Evolutionary conservation across 208 protist genomes (phyloP).

Genomic region (Trypanosoma rangeli): DNA sequence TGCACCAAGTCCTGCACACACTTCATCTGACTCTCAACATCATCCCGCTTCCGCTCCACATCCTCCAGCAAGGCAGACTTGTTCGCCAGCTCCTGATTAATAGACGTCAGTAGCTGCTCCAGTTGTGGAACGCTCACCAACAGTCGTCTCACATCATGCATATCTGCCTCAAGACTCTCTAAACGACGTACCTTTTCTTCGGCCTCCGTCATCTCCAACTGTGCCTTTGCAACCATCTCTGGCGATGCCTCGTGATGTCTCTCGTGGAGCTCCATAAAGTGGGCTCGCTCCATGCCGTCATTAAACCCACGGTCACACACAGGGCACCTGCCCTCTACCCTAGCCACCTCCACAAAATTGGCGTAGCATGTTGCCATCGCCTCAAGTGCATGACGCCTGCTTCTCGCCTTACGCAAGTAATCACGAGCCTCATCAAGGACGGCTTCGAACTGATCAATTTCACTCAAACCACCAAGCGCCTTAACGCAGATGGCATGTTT

Average conservation of each 20-base stretch:
- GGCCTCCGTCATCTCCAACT: conserved; percentile 19
- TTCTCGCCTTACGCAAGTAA: conserved; percentile 23
- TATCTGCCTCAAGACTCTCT: conserved; percentile 36
- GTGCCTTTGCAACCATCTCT: conserved; percentile 32
- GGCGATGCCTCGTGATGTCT: conserved; percentile 41
- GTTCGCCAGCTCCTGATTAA: conserved; percentile 29
- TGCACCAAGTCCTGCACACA: conserved; percentile 28
- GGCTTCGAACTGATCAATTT: conserved; percentile 48
- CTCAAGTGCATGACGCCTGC: conserved; percentile 42
- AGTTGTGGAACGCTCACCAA: conserved; percentile 26
- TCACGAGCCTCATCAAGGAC: conserved; percentile 34
- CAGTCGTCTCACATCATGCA: conserved; percentile 40
- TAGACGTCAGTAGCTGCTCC: conserved; percentile 20
- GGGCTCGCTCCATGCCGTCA: conserved; percentile 17
- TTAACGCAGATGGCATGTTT: conserved; percentile 8
- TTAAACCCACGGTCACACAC: conserved; percentile 67
- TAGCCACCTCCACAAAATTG: conserved; percentile 53
- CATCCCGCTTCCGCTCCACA: conserved; percentile 20
- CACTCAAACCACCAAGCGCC: conserved; percentile 12
- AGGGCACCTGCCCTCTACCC: conserved; percentile 42
- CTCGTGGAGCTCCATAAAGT: conserved; percentile 47
- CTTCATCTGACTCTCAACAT: conserved; percentile 14
- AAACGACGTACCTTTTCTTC: conserved; percentile 30
- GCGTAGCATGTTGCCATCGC: conserved; percentile 57
- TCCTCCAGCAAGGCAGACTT: conserved; percentile 25